Base-by-base conservation (phyloP, 1,139 yeast species). In the Geotrichum candidum region DNA sequence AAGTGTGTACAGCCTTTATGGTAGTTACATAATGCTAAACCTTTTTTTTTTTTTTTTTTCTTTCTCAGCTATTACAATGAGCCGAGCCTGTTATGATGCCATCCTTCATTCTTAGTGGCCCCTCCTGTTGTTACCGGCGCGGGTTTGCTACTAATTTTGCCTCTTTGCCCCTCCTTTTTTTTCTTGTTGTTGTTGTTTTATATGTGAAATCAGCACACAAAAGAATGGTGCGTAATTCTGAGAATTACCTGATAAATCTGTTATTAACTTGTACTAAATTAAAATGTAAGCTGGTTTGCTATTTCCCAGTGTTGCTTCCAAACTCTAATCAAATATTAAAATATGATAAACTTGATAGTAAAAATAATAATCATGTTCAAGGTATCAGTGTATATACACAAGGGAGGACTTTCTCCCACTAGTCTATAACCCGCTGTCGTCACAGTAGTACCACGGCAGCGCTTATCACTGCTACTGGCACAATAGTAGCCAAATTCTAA, bases 201-300 rank as follows among this genome's bases (percentile, higher is more conserved):
- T 10, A 31, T 31, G 18, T 18, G 18, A 18, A 18, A 31, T 10
- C 10, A 31, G 15, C 45, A 35, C 11, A 35, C 11, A 1, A 35
- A 35, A 35, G 15, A 13, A 10, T 5, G 10, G 45, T 10, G 51
- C 51, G 56, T 54, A 54, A 54, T 54, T 54, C 57, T 54, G 52
- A 54, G 57, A 54, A 27, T 54, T 54, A 54, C 57, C 25, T 46
- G 33, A 13, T 54, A 54, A 54, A 15, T 22, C 31, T 23, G 9
- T 22, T 35, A 31, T 54, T 38, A 38, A 54, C n/a, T 54, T 54
- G 46, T 54, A 18, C 18, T 54, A 54, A 54, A 31, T 33, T 31
- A 7, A 15, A 3, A 51, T 23, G 45, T n/a, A 35, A 35, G 15
- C 4, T 13, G 10, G n/a, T 11, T 35, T 35, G 45, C 4, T 35